Evolutionary conservation across 2,329 filamentous ascomycete species (phyloP).

Genomic region (Arthroderma uncinatum): DNA sequence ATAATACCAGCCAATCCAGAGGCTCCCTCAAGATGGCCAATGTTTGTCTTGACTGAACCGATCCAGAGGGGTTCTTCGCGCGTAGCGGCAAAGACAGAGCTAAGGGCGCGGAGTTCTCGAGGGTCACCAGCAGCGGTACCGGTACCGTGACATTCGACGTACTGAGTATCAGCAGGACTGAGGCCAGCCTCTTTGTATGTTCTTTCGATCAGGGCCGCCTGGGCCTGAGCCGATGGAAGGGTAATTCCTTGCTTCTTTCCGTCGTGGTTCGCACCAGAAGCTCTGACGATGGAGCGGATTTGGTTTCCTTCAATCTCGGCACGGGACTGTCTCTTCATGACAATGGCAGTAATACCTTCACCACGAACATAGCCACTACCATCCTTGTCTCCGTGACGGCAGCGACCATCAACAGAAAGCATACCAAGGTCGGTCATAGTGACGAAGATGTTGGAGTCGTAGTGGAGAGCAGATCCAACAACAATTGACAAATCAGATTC

Average conservation of each 20-base stretch:
- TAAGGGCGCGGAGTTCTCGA: constrained; percentile 15
- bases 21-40: constrained; percentile 21
- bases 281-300: constrained; percentile 35
- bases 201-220: constrained; percentile 24
- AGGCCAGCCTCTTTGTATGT: constrained; percentile 21
- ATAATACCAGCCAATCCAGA: constrained; percentile 22
- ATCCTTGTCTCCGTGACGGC: constrained; percentile 68
- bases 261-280: constrained; percentile 16
- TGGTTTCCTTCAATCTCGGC: constrained; percentile 47
- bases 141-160: constrained; percentile 34
- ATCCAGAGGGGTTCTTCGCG: constrained; percentile 14
- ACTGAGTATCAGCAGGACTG: constrained; percentile 21
- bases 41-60: constrained; percentile 22
- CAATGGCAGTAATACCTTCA: constrained; percentile 61
- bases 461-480: constrained; percentile 11
- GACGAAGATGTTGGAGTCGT: constrained; percentile 14
- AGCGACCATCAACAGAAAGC: constrained; percentile 42
- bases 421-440: constrained; percentile 10
- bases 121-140: constrained; percentile 26
- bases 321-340: constrained; percentile 70
- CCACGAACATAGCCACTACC: constrained; percentile 76
- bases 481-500: constrained; percentile 14
- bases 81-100: constrained; percentile 8
- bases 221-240: constrained; percentile 26
- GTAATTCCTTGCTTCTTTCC: constrained; percentile 29